Percentiles rank a stretch among this genome's conserved stretches.
Evolutionary conservation across 768 basidiomycete genomes (phyloP).

Genomic region (Hericium erinaceus): DNA sequence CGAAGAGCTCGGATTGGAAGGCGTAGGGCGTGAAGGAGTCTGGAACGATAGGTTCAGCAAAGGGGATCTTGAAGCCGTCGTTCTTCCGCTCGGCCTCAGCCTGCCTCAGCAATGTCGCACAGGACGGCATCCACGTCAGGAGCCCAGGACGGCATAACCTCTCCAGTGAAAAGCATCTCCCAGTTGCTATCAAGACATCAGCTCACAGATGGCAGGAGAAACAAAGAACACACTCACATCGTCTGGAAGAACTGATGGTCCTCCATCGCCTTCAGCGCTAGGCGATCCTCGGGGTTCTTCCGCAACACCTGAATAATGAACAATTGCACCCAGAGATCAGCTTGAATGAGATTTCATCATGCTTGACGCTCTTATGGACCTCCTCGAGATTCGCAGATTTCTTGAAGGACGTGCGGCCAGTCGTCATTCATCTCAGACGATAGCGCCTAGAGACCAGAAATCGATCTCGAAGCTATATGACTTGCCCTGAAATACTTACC

Average conservation of each 20-base stretch:
- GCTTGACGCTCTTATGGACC: neutral
- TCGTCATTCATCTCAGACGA: slow-evolving; percentile 70
- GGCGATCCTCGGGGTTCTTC: neutral
- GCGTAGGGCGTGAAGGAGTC: neutral
- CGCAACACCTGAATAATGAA: neutral
- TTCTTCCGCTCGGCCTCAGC: neutral
- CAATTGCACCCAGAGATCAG: neutral
- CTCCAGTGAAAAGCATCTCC: neutral
- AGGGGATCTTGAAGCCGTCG: neutral
- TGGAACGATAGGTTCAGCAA: neutral
- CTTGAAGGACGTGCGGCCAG: slow-evolving; percentile 2
- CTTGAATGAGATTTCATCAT: neutral
- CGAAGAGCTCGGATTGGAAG: neutral
- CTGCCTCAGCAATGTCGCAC: neutral
- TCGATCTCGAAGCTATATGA: slow-evolving; percentile 44
- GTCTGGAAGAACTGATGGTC: neutral
- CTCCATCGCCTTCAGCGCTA: neutral
- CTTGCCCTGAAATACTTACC: neutral
- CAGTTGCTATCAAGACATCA: neutral
- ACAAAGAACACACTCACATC: neutral
- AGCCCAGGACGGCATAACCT: neutral
- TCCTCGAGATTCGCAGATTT: neutral
- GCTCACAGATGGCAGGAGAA: neutral
- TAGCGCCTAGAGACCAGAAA: slow-evolving; percentile 95
- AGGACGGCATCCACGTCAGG: neutral